Conservation (phyloP, 352 stramenopile genomes). For the Poterioochromonas sp. region DNA sequence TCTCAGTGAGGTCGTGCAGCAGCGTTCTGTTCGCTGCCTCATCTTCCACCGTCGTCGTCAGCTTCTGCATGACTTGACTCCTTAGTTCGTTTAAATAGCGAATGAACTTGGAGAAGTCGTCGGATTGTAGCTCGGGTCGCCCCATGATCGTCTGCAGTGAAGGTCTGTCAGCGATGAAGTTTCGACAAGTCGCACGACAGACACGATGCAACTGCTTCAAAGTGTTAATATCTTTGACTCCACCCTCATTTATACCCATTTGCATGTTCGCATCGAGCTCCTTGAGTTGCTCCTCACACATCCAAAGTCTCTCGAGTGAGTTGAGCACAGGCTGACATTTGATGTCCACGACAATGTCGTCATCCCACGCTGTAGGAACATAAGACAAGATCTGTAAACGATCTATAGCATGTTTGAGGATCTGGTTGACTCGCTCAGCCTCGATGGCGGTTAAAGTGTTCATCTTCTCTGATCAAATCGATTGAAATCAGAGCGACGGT, state of each 20-base stretch:
- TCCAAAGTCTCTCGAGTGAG: conserved; percentile 17
- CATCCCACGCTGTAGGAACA: conserved; percentile 13
- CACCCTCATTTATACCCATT: neutral
- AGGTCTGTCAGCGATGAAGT: conserved; percentile 5
- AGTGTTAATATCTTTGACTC: neutral
- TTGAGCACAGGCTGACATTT: neutral
- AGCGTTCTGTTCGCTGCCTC: conserved; percentile 8
- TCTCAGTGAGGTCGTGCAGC: conserved; percentile 25
- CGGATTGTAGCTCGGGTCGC: neutral
- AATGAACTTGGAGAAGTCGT: neutral
- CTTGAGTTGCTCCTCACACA: conserved; percentile 1
- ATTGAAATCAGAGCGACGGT: too few relatives aligned
- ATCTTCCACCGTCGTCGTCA: conserved; percentile 15
- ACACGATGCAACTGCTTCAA: conserved; percentile 1
- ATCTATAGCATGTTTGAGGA: conserved; percentile 14
- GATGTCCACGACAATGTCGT: conserved; percentile 7
- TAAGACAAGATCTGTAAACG: conserved; percentile 18
- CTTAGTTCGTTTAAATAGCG: conserved; percentile 15
- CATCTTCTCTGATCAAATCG: too few relatives aligned
- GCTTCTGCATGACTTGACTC: neutral
- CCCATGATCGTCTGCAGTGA: conserved; percentile 11
- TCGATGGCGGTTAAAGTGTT: conserved; percentile 25
- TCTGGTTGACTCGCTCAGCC: conserved; percentile 24
- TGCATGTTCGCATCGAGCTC: neutral
- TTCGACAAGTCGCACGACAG: neutral